These are phyloP conservation scores for Aspergillus fumigatiaffinis DNA, from an alignment of 2,329 filamentous ascomycete species.

Conservation along the genomic window DNA sequence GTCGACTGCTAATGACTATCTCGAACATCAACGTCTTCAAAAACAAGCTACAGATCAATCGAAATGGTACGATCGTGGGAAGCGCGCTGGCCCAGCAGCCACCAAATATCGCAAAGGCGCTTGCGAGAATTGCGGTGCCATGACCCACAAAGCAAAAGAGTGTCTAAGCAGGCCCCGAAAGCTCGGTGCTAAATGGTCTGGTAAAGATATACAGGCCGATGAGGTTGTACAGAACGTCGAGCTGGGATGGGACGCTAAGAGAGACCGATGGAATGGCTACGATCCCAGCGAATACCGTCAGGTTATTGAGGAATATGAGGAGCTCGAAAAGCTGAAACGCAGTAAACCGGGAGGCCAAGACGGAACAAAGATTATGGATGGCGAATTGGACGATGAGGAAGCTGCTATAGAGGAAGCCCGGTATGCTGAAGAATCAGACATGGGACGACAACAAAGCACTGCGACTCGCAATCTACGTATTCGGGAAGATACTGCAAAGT, in stretches of 20 bases:
- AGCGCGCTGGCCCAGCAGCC: conserved; percentile 77
- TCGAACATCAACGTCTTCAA: conserved; percentile 90
- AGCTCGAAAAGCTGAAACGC: conserved; percentile 71
- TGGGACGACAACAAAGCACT: conserved; percentile 89
- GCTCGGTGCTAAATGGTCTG: conserved; percentile 85
- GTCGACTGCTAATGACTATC: conserved; percentile 75
- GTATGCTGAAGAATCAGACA: conserved; percentile 93
- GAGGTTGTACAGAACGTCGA: conserved; percentile 80
- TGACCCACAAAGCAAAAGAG: conserved; percentile 94
- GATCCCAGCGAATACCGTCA: conserved; percentile 78
- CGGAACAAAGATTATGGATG: conserved; percentile 44
- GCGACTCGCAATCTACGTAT: conserved; percentile 86
- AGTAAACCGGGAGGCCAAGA: conserved; percentile 48
- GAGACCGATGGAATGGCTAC: conserved; percentile 98
- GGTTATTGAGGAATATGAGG: conserved; percentile 86
- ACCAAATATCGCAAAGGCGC: conserved; percentile 98
- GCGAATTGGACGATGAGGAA: conserved; percentile 54
- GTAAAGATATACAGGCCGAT: conserved; percentile 89
- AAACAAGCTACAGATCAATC: conserved; percentile 64
- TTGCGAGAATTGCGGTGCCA: conserved; percentile 96
- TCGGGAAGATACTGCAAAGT: conserved; percentile 95
- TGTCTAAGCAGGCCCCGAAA: conserved; percentile 86
- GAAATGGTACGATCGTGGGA: conserved; percentile 90
- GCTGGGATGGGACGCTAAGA: conserved; percentile 93
- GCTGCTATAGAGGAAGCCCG: conserved; percentile 47